Percentiles rank a stretch among this genome's conserved stretches.
Conservation (phyloP, 2,329 filamentous ascomycete species). For the Fusarium sp. region DNA sequence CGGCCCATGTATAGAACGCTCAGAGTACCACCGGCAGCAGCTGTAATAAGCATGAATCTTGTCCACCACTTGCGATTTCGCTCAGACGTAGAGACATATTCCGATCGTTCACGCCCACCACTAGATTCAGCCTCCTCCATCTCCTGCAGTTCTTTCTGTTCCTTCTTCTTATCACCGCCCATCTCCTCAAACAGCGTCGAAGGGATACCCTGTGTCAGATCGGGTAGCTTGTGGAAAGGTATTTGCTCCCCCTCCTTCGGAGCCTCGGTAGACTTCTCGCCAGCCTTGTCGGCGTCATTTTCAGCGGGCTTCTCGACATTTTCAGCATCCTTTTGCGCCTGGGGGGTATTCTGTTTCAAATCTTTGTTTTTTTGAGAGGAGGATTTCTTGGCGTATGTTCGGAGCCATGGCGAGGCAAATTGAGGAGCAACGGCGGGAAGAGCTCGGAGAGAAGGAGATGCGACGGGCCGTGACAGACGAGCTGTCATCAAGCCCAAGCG, state of each 20-base stretch:
- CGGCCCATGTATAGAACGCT: constrained; percentile 81
- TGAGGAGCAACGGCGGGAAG: constrained; percentile 34
- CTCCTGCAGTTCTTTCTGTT: constrained; percentile 45
- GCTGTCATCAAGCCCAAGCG: constrained; percentile 46
- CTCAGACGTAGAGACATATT: constrained; percentile 92
- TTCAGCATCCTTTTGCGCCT: constrained; percentile 29
- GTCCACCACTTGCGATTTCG: constrained; percentile 79
- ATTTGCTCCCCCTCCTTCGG: constrained; percentile 53
- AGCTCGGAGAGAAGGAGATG: constrained; percentile 38
- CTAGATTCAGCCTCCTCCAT: constrained; percentile 50
- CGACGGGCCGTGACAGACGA: constrained; percentile 41
- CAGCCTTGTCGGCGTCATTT: constrained; percentile 32
- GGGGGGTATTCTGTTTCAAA: constrained; percentile 27
- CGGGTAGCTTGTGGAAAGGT: constrained; percentile 77
- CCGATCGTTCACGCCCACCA: constrained; percentile 59
- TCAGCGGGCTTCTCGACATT: constrained; percentile 28
- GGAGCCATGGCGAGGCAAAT: constrained; percentile 42
- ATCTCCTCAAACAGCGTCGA: constrained; percentile 87
- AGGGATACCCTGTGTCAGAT: constrained; percentile 93
- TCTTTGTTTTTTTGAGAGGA: constrained; percentile 15
- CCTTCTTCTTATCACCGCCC: constrained; percentile 51
- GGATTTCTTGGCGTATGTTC: constrained; percentile 42
- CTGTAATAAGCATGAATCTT: constrained; percentile 74
- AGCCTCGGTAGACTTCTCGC: constrained; percentile 40
- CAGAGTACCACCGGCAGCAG: constrained; percentile 64